Evolutionary conservation across 1,284 basidiomycete genomes (phyloP), one percentile per base, ranked within the genome.

Genomic region (Psilocybe mexicana): DNA sequence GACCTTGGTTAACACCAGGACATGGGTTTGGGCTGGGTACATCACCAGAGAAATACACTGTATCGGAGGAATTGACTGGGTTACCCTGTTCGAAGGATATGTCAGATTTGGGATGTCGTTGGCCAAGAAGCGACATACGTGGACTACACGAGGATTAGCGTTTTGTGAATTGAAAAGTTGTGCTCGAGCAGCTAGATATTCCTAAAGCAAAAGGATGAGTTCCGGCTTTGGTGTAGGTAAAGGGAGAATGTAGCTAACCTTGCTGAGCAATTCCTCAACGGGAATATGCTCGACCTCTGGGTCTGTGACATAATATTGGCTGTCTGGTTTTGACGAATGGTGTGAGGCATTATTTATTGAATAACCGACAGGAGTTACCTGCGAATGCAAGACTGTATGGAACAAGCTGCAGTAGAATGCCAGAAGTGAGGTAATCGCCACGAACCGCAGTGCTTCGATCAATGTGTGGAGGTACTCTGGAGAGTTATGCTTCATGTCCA

Each of bases 241-340:
- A 44, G 11, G 4, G 18, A 3, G 4, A 18, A 18, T 18, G 18
- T 18, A 18, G 47, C 43, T 40, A 43, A 90, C 92, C 80, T 92
- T 90, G 81, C 87, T 92, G 52, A 95, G 76, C 23, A 96, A 77
- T 70, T 92, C 80, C 61, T 87, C 76, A 26, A 95, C 86, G 0
- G 94, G 94, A 2, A 94, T 79, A 54, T 87, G 78, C 38, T 78
- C 78, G 33, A 90, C 79, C 0, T 89, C 85, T 0, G 95, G 95
- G 70, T 98, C 96, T 1, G 92, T 83, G 23, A 98, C 90, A 71
- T 92, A 97, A 75, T 90, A 91, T 67, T 90, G 86, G 33, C 87
- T 90, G 64, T 96, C 94, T 87, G 76, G 58, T 38, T 63, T 33
- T 33, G 30, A 33, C 36, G 3, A 28, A 2, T 7, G 48, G 43